Base-by-base conservation (phyloP, 2,329 filamentous ascomycete genomes). In the Sclerotiophoma versabilis region DNA sequence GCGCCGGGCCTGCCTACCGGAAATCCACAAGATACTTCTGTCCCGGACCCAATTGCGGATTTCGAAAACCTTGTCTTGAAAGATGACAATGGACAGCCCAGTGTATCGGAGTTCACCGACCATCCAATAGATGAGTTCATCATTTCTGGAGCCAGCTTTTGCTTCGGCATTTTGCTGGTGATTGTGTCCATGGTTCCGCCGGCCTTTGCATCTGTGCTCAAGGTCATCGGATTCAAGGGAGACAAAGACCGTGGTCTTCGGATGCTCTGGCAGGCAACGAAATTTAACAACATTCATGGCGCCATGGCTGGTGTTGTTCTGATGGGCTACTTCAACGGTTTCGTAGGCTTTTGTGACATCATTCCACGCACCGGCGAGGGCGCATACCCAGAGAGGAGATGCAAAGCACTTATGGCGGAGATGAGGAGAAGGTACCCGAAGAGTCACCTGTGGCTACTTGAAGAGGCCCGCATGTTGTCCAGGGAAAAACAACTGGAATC, bases 161-260 rank as follows among this genome's bases (percentile, higher is more conserved):
- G 92, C 74, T 97, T 93, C 66, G 95, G 95, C 3, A 83, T 96
- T 26, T 78, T 98, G 1, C 83, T 96, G 12, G 81, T 98, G 1
- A 81, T 98, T 48, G 87, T 98, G n/a, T 96, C 92, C 11, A 89
- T 98, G 79, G 87, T 98, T 0, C 96, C 95, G 0, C 95, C 95
- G 0, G 86, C 93, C 0, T 96, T 98, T 74, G 89, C 86, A n/a
- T 89, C 87, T 50, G 83, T 99, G 1, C 81, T 98, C 4, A 91
- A 88, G 54, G 88, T 98, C 34, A 89, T 97, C 25, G 95, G 95
- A 1, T 98, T 98, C 77, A 87, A 86, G 57, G 95, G 95, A 26
- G 93, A 98, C 71, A 88, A 93, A 36, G 86, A 91, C 58, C 84
- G 88, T 32, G 95, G 93, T 9, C 82, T 97, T 26, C 81, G 84